Base-by-base conservation (phyloP, 73 alveolate species). In the Blepharisma stoltei region DNA sequence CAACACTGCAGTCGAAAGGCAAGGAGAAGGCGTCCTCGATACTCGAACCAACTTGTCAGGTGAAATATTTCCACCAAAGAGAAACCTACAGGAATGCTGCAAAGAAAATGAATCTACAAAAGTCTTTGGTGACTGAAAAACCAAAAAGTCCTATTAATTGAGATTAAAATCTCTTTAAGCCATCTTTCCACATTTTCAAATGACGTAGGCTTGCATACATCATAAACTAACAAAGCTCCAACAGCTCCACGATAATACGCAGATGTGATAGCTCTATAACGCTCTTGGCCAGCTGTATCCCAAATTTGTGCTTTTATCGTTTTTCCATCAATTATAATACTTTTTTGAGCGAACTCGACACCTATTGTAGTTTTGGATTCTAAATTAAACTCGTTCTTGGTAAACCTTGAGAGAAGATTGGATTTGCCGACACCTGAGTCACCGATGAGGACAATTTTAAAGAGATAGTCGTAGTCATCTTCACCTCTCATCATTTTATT, bases 281-380 rank as follows among this genome's bases (percentile, higher is more conserved):
- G 53, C 76, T 89, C 95, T 80, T 89, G 81, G 14, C 95, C 95
- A 38, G 95, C 95, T 7, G 95, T 89, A 55, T 89, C 95, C 95
- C 95, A 89, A n/a, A 89, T 89, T 27, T 89, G 54, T 8, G 93
- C 95, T 53, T 85, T 89, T 8, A 81, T 71, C 9, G 67, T 53
- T 76, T 84, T 81, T 7, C 78, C 85, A 54, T 54, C 81, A 6
- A 82, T 70, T 44, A 50, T 53, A 14, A 90, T 54, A 25, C 80
- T 75, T 38, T 82, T 77, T 9, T 93, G 86, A 3, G 91, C 97
- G 76, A 83, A 85, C 48, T 87, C 93, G 54, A 90, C 92, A 14
- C 97, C 97, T 21, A 90, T 87, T 2, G 97, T 90, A 11, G 92
- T 86, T 71, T 87, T 80, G 11, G 89, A 83, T 11, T 90, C 86